phyloP scores from a whole-genome alignment of 192 early-diverging fungal species.

The Linnemannia elongata region DNA sequence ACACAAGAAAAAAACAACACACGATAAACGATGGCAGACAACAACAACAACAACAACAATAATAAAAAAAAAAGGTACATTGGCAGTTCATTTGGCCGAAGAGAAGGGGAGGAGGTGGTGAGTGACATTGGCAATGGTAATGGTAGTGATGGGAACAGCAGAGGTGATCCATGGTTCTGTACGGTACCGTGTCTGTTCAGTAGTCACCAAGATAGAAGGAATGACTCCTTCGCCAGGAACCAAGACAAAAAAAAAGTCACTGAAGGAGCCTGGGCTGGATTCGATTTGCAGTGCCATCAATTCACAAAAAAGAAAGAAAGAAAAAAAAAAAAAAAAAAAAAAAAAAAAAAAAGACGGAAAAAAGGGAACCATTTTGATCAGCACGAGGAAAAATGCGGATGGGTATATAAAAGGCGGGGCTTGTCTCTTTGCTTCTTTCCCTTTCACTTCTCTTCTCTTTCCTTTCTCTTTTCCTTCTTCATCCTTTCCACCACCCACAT shows the following conservation, averaged over 20 bases:
- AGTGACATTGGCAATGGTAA: too few relatives aligned
- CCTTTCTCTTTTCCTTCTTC: background rate
- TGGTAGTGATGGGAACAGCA: too few relatives aligned
- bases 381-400: background rate
- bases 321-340: too few relatives aligned
- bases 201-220: too few relatives aligned
- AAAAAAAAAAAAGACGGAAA: background rate
- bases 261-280: background rate
- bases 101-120: background rate
- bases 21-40: background rate
- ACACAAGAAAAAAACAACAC: background rate
- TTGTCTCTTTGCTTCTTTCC: background rate
- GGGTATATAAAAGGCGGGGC: background rate
- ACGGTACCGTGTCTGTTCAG: too few relatives aligned
- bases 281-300: background rate
- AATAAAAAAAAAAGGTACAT: background rate
- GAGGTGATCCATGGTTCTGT: too few relatives aligned
- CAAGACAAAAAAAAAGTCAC: background rate
- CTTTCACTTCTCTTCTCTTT: background rate
- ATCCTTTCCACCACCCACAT: background rate
- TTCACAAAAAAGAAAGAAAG: background rate
- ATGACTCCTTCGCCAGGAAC: background rate
- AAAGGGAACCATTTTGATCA: background rate
- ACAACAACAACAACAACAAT: background rate
- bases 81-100: background rate